Base-by-base conservation (phyloP, 2,329 filamentous ascomycete species). In the Kalmusia sp. region DNA sequence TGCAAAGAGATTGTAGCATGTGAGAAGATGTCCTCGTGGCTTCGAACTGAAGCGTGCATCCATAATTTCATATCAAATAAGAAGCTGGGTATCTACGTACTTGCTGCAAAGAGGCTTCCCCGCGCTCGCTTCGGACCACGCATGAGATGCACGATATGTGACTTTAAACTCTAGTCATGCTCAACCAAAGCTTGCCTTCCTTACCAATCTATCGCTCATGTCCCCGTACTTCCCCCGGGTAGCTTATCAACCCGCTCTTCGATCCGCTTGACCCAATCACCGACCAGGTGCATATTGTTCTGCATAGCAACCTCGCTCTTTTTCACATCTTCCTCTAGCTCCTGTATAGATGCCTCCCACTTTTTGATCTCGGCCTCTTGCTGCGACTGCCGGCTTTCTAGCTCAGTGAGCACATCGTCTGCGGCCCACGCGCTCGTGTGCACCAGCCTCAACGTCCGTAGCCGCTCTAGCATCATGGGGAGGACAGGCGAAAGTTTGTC, bases 341-440 rank as follows among this genome's bases (percentile, higher is more conserved):
- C 90, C 56, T 87, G 85, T 14, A 98, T 75, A 0, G 92, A 91
- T 51, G 90, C 88, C 57, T 87, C 85, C 95, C 95, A 98, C 71
- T 89, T 87, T 75, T 87, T 87, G 52, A 99, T 87, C 72, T 98
- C 95, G 4, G 82, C 81, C 21, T 87, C 87, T 85, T 95, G 93
- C 57, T 95, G 91, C 1, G 82, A 83, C 75, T 98, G 95, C 58
- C 87, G 83, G 68, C 82, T 85, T 75, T 96, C 93, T 34, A 97
- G 81, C 44, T 85, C 85, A 49, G 89, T 87, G 47, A 99, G 78
- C 6, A 88, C 90, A 64, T 91, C 87, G 54, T 87, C 87, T 1
- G 93, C 93, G 27, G 86, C 86, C 22, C 91, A 93, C 0, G 95
- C 95, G 64, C 93, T 91, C 0, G 91, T 87, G 69, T 99, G 95